Evolutionary conservation across 768 basidiomycete species (phyloP).

Genomic region (Rickenella mellea): DNA sequence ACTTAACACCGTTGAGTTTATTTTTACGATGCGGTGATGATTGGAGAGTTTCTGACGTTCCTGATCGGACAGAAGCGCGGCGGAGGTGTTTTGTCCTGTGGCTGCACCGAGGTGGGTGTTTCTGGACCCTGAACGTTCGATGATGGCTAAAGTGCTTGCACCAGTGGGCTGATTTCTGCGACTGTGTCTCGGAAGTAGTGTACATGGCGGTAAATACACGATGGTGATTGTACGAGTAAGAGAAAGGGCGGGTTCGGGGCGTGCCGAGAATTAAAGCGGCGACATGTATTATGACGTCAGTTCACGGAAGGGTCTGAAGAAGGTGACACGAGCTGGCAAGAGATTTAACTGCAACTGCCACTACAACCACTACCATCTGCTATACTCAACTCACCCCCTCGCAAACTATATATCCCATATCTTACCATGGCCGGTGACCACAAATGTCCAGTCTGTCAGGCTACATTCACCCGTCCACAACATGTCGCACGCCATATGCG

Average conservation of each 20-base stretch:
- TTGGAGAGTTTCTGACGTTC: constrained; percentile 7
- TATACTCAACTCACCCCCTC: too few relatives aligned
- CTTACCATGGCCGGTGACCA: constrained; percentile 66
- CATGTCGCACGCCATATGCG: constrained; percentile 89
- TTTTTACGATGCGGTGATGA: constrained; percentile 5
- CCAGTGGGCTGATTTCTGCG: constrained; percentile 25
- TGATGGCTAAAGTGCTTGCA: constrained; percentile 1
- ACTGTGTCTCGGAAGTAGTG: constrained; percentile 16
- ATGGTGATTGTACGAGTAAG: too few relatives aligned
- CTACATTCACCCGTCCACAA: constrained; percentile 82
- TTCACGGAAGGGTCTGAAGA: too few relatives aligned
- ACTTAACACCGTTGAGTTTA: constrained; percentile 52
- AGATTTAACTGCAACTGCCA: too few relatives aligned
- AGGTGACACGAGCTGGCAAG: too few relatives aligned
- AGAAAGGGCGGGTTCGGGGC: too few relatives aligned
- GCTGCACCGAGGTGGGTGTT: constrained; percentile 70
- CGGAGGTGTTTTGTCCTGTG: constrained; percentile 83
- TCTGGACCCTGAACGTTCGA: too few relatives aligned
- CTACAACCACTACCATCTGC: too few relatives aligned
- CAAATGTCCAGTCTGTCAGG: constrained; percentile 80
- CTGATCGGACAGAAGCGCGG: constrained; percentile 42
- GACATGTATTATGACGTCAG: too few relatives aligned
- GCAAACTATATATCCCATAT: too few relatives aligned
- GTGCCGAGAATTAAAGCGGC: too few relatives aligned
- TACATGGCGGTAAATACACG: too few relatives aligned